Base-by-base conservation (phyloP, 345 rosid genomes). In the Boechera stricta region DNA sequence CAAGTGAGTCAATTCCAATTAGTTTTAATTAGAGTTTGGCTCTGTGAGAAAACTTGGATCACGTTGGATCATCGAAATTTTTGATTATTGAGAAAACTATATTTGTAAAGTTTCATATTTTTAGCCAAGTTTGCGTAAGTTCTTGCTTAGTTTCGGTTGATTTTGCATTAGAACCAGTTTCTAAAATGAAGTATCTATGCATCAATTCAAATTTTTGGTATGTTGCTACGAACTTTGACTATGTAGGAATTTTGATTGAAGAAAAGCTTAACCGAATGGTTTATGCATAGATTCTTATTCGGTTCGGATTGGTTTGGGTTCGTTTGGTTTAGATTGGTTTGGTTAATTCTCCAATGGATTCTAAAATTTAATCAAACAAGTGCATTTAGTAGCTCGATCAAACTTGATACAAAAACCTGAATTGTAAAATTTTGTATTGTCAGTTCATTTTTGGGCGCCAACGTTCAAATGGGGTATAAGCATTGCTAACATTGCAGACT, bases 381-480 rank as follows among this genome's bases (percentile, higher is more conserved):
- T 52, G 44, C 32, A 41, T 44, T 9, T 38, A 5, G 48, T 44
- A 24, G 39, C 15, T 64, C 31, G 28, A 31, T 54, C 71, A 53
- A 64, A 39, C 4, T 39, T 39, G 6, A 0, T 44, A 58, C 11
- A 8, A 4, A 4, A 52, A 41, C 35, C 48, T 32, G 29, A 54
- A 18, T 0, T 44, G 13, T n/a, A 10, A 62, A 49, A 10, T 35
- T 28, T 69, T 61, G 44, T 28, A 9, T 2, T 61, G 9, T 69
- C 90, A 92, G 97, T 94, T 86, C 97, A 79, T 75, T 86, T 86
- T 57, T 86, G 87, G 86, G 89, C 87, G 0, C 89, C 86, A 18
- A 86, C 87, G 8, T 86, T 80, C 54, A 86, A 84, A 60, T 86
- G 89, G 87, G 85, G 69, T 4, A 32, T 86, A 58, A 86, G 75